phyloP scores from a whole-genome alignment of 495 filamentous ascomycete genomes.

The Hypoxylon lienhwacheense region DNA sequence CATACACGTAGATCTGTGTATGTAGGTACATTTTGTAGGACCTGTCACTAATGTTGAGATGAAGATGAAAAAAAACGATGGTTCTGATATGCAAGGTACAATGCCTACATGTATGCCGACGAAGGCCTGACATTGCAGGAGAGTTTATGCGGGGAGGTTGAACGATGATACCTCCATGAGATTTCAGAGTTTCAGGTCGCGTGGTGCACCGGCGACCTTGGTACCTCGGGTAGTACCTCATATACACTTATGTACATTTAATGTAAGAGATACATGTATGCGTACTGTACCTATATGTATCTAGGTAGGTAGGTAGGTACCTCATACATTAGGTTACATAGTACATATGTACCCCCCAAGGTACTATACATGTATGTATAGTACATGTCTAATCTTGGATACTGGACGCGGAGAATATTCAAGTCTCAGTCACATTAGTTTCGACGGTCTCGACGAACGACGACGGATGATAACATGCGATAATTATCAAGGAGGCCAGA shows the following conservation, averaged over 20 bases:
- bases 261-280: too few relatives aligned
- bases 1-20: background rate
- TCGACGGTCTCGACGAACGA: slow-evolving; percentile 8
- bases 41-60: background rate
- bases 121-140: slow-evolving; percentile 28
- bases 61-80: slow-evolving; percentile 7
- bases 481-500: slow-evolving; percentile 5
- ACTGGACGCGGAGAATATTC: slow-evolving; percentile 31
- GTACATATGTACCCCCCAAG: background rate
- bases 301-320: too few relatives aligned
- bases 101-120: slow-evolving; percentile 7
- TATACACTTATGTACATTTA: too few relatives aligned
- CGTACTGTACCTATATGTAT: too few relatives aligned
- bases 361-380: background rate
- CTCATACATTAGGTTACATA: too few relatives aligned
- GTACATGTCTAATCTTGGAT: background rate
- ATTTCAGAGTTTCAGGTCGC: slow-evolving; percentile 31
- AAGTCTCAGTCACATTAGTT: slow-evolving; percentile 26
- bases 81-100: slow-evolving; percentile 22
- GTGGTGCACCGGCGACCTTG: slow-evolving; percentile 21
- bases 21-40: background rate
- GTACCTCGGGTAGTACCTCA: too few relatives aligned
- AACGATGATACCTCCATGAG: slow-evolving; percentile 29
- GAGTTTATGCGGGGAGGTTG: slow-evolving; percentile 26
- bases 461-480: slow-evolving; percentile 14